phyloP scores from a whole-genome alignment of 2,329 filamentous ascomycete genomes.

The Hymenoscyphus repandus region DNA sequence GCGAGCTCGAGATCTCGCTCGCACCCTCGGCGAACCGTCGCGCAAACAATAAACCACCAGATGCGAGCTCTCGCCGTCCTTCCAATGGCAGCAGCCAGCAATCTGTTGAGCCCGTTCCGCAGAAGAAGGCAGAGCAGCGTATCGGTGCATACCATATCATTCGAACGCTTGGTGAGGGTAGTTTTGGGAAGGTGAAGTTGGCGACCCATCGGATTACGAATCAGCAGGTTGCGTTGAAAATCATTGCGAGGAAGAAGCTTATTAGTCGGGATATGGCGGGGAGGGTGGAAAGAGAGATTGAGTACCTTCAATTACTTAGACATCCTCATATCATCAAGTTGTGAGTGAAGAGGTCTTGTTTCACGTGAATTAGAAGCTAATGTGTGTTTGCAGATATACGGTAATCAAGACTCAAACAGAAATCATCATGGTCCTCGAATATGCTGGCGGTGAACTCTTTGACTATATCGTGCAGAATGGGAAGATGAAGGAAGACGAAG shows the following conservation, averaged over 20 bases:
- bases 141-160: conserved; percentile 90
- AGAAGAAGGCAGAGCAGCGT: conserved; percentile 66
- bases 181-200: conserved; percentile 97
- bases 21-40: conserved; percentile 60
- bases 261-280: conserved; percentile 98
- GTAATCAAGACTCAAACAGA: conserved; percentile 92
- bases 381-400: conserved; percentile 60
- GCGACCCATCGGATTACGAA: conserved; percentile 87
- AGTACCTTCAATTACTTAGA: conserved; percentile 90
- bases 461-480: conserved; percentile 97
- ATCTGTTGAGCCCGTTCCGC: conserved; percentile 22
- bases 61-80: conserved; percentile 24
- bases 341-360: conserved; percentile 44
- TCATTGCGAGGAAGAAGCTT: conserved; percentile 92
- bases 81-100: conserved; percentile 21
- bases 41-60: conserved; percentile 32
- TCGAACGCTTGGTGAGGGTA: conserved; percentile 89
- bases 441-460: conserved; percentile 92
- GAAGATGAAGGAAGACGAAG: conserved; percentile 82
- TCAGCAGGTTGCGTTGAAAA: conserved; percentile 96
- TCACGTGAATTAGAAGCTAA: conserved; percentile 21
- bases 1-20: conserved; percentile 76
- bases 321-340: conserved; percentile 99
- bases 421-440: conserved; percentile 99
- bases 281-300: conserved; percentile 94